These are phyloP conservation scores for Ceratocystis lukuohia DNA, from an alignment of 2,329 filamentous ascomycete species.

Conservation along the genomic window DNA sequence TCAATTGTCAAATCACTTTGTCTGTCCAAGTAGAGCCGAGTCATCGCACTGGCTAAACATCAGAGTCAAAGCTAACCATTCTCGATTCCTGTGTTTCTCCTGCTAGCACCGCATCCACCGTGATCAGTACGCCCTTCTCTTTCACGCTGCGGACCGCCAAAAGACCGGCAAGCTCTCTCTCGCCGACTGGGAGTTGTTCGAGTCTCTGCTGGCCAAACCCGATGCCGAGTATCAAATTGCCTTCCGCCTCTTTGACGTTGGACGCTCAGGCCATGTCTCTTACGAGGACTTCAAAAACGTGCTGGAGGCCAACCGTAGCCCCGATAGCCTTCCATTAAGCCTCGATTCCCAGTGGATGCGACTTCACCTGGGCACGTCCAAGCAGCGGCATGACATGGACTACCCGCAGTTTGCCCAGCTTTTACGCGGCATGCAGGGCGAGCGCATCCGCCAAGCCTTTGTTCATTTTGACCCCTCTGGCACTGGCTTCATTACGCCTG, in stretches of 20 bases:
- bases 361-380: constrained; percentile 80
- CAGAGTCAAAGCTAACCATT: not conserved
- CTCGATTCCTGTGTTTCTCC: not conserved
- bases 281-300: constrained; percentile 76
- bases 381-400: constrained; percentile 78
- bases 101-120: constrained; percentile 90
- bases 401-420: constrained; percentile 97
- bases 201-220: constrained; percentile 83
- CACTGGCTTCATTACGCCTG: constrained; percentile 88
- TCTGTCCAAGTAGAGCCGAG: not conserved
- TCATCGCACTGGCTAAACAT: not conserved
- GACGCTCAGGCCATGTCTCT: constrained; percentile 71
- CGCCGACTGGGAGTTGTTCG: constrained; percentile 82
- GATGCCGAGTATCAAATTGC: constrained; percentile 98
- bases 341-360: constrained; percentile 96
- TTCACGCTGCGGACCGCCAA: constrained; percentile 74
- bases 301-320: constrained; percentile 80
- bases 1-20: constrained; percentile 21
- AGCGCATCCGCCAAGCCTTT: constrained; percentile 92
- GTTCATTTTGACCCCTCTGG: constrained; percentile 78
- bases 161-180: constrained; percentile 60
- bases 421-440: constrained; percentile 88
- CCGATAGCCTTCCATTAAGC: constrained; percentile 78
- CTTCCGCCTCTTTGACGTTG: constrained; percentile 87
- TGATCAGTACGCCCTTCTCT: constrained; percentile 89